Percentiles rank a stretch among this genome's conserved stretches.
Conservation (phyloP, 495 filamentous ascomycete genomes). For the Talaromyces thailandensis region DNA sequence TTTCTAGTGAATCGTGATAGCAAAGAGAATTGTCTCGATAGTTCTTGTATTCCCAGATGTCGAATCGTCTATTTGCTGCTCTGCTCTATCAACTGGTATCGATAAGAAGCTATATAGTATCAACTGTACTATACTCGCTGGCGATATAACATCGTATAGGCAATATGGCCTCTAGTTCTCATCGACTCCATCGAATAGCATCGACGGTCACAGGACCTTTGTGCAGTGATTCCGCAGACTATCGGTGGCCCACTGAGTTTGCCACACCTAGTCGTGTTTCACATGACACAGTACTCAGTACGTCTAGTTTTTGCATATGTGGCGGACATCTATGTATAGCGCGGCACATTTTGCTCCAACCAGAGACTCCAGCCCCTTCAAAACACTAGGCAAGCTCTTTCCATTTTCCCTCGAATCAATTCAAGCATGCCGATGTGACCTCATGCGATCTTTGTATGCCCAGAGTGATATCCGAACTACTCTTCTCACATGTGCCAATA, state of each 20-base stretch:
- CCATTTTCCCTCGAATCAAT: neutral
- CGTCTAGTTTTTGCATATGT: neutral
- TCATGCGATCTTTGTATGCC: neutral
- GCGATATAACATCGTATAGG: constrained; percentile 22
- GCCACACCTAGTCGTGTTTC: neutral
- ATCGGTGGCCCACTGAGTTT: neutral
- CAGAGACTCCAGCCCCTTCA: neutral
- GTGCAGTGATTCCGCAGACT: neutral
- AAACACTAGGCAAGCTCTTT: neutral
- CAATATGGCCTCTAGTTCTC: constrained; percentile 15
- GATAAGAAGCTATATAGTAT: constrained; percentile 60
- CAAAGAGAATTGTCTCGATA: constrained; percentile 36
- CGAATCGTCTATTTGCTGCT: constrained; percentile 41
- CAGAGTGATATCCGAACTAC: neutral
- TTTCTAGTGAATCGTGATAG: constrained; percentile 18
- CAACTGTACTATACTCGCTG: constrained; percentile 43
- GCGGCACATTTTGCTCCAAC: neutral
- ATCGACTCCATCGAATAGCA: constrained; percentile 11
- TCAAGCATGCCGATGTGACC: neutral
- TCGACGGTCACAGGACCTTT: constrained; percentile 7
- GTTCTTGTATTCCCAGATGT: constrained; percentile 23
- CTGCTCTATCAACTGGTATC: constrained; percentile 59
- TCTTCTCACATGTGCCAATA: neutral
- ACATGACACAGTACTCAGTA: constrained; percentile 1
- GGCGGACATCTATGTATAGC: neutral